Base-by-base conservation (phyloP, 305 asterid genomes). In the Fraxinus sp. region DNA sequence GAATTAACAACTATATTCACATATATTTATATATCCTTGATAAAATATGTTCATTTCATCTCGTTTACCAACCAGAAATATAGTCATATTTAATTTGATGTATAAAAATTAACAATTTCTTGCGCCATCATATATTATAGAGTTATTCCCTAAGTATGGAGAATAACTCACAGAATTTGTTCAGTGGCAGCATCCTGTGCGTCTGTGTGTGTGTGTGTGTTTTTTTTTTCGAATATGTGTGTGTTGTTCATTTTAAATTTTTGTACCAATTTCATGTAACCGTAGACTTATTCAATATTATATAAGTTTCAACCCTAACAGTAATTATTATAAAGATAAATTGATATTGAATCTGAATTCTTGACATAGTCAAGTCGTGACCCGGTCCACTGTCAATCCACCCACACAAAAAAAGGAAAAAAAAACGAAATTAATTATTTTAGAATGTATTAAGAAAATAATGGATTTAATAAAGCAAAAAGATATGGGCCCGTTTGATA, bases 311-410 rank as follows among this genome's bases (percentile, higher is more conserved):
- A 64, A 66, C 74, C 77, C 0, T 13, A 74, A 10, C 70, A 62
- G 68, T 74, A n/a, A 55, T n/a, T 7, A 78, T 72, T 18, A 20
- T 33, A 1, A 16, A 0, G 26, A 66, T 49, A 68, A 76, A 33
- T 78, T 52, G n/a, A 68, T 33, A 39, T 46, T 30, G 26, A 16
- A 5, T 4, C 24, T 55, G 22, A 9, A n/a, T 46, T 46, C 6
- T 83, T 52, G 86, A 72, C 83, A 83, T 36, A 41, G 86, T 79
- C 84, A 41, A 82, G 84, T 74, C 77, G 79, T 68, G 82, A 79
- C 78, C 81, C 85, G 88, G 85, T 81, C 86, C 13, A 39, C 44
- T 36, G 39, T 36, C 7, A 8, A 37, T 2, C 49, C 49, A 39
- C 13, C 49, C 14, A 79, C 85, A 22, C 52, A 11, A 10, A 7